phyloP scores from a whole-genome alignment of 2,329 filamentous ascomycete genomes.

The Calonectria naviculata region DNA sequence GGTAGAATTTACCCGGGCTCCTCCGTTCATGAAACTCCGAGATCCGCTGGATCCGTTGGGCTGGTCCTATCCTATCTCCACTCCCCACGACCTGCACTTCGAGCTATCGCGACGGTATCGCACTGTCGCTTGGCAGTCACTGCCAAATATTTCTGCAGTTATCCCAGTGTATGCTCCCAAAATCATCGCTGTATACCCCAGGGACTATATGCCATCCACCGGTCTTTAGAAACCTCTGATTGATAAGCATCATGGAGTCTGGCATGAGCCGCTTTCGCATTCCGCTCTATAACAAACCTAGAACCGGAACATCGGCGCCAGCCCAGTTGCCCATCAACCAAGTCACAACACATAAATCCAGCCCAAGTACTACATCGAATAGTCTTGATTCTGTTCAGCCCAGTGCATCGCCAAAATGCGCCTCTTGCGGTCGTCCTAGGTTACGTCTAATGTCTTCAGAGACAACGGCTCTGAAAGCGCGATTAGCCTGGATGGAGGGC shows the following conservation, averaged over 20 bases:
- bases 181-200: no score
- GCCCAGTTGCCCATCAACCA: not conserved
- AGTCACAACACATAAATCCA: not conserved
- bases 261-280: constrained; percentile 9
- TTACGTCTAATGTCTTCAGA: not conserved
- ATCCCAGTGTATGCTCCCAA: no score
- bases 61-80: not conserved
- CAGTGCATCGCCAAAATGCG: not conserved
- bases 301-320: not conserved
- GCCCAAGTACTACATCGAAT: no score
- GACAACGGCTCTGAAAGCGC: not conserved
- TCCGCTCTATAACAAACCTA: not conserved
- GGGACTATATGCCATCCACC: not conserved
- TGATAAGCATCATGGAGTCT: not conserved
- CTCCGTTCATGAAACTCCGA: not conserved
- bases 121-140: not conserved
- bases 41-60: not conserved
- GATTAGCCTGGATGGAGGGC: not conserved
- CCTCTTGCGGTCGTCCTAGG: not conserved
- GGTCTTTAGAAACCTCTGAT: no score
- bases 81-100: not conserved
- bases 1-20: not conserved
- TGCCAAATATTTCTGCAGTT: not conserved
- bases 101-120: not conserved
- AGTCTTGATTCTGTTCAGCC: not conserved